Conservation (phyloP, 352 stramenopile species). For the Nothophytophthora sp. region DNA sequence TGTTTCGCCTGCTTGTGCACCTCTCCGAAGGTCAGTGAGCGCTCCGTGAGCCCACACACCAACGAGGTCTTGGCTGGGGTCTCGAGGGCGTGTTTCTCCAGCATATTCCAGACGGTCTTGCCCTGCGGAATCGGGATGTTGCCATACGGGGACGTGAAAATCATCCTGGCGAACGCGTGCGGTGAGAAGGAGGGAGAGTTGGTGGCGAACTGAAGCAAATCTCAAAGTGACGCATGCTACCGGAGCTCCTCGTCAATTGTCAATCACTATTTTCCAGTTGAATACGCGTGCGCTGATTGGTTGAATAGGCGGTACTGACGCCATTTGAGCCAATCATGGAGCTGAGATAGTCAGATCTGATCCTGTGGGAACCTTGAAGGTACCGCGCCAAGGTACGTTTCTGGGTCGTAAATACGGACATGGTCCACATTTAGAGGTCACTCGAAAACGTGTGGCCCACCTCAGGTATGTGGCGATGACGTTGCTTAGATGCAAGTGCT, state of each 20-base stretch:
- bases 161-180: conserved; percentile 17
- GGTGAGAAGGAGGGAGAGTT: neutral
- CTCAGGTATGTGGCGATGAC: too few species aligned
- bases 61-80: conserved; percentile 34
- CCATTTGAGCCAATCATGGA: too few species aligned
- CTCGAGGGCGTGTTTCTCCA: conserved; percentile 36
- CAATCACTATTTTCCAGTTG: neutral
- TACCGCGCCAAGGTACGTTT: too few species aligned
- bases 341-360: too few species aligned
- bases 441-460: too few species aligned
- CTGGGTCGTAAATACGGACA: too few species aligned
- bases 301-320: too few species aligned
- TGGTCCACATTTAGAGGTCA: too few species aligned
- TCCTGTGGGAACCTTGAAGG: too few species aligned
- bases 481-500: too few species aligned
- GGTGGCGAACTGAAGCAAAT: conserved; percentile 7
- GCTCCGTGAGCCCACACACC: conserved; percentile 42
- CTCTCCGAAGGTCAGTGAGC: conserved; percentile 38
- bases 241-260: neutral
- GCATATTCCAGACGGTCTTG: conserved; percentile 36
- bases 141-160: conserved; percentile 42
- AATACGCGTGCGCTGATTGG: neutral
- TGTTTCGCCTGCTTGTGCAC: conserved; percentile 26
- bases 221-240: conserved; percentile 15
- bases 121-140: conserved; percentile 29